These are phyloP conservation scores for Jasminum sambac DNA, from an alignment of 257 asterid genomes.

Conservation along the genomic window DNA sequence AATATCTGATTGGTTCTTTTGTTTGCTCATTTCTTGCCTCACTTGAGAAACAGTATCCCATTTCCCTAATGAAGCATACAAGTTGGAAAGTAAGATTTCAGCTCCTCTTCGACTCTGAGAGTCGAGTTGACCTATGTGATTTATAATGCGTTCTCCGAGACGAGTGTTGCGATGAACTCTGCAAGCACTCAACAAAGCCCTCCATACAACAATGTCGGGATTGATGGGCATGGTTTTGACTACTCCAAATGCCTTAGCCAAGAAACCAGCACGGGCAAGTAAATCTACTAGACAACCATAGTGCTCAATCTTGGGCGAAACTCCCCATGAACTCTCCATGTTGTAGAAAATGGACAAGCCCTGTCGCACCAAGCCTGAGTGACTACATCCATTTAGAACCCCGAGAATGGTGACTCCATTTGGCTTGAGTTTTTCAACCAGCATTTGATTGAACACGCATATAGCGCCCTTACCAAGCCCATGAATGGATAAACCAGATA, in stretches of 20 bases:
- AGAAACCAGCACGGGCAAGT: conserved; percentile 80
- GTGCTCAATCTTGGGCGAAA: conserved; percentile 67
- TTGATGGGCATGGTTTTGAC: conserved; percentile 56
- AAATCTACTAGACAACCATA: conserved; percentile 78
- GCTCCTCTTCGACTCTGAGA: conserved; percentile 38
- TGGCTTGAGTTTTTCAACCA: conserved; percentile 50
- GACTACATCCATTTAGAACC: conserved; percentile 77
- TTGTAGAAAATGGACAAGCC: conserved; percentile 63
- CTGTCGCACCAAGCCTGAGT: conserved; percentile 66
- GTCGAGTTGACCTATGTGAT: conserved; percentile 47
- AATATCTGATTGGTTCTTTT: conserved; percentile 42
- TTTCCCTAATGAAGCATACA: conserved; percentile 75
- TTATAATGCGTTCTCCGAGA: conserved; percentile 51
- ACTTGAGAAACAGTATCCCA: conserved; percentile 58
- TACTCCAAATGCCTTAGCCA: conserved; percentile 69
- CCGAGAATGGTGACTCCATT: conserved; percentile 64
- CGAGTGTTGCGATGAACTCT: conserved; percentile 54
- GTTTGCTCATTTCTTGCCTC: conserved; percentile 44
- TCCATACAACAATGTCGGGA: conserved; percentile 68
- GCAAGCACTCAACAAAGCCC: conserved; percentile 78
- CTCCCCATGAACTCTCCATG: conserved; percentile 58
- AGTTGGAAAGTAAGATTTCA: conserved; percentile 64
- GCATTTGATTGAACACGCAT: conserved; percentile 50
- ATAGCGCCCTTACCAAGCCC: conserved; percentile 66
- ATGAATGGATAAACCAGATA: conserved; percentile 62